phyloP scores from a whole-genome alignment of 2,329 filamentous ascomycete species.

The Stemphylium lycopersici region DNA sequence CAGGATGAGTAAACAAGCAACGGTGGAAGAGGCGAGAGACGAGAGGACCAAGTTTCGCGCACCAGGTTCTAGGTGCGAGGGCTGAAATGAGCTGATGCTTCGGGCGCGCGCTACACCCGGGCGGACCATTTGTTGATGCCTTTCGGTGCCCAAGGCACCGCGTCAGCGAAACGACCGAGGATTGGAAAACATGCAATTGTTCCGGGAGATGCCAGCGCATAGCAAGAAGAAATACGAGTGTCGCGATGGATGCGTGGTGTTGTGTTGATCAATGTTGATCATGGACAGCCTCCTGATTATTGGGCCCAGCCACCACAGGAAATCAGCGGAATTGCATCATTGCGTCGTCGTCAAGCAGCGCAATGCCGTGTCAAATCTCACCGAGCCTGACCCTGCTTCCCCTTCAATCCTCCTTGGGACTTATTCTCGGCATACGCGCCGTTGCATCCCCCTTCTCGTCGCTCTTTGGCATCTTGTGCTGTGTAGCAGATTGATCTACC shows the following conservation, averaged over 20 bases:
- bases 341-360: conserved; percentile 22
- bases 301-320: conserved; percentile 36
- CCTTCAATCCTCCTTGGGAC: conserved; percentile 8
- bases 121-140: conserved; percentile 5
- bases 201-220: neutral
- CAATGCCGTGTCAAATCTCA: conserved; percentile 21
- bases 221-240: neutral
- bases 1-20: neutral
- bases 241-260: neutral
- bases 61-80: conserved; percentile 1
- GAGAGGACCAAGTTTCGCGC: neutral
- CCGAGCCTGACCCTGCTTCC: conserved; percentile 16
- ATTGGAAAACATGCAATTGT: neutral
- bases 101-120: conserved; percentile 4
- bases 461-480: conserved; percentile 10
- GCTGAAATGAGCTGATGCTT: conserved; percentile 1
- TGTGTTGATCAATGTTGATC: conserved; percentile 16
- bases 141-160: neutral
- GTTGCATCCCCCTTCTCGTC: conserved; percentile 4
- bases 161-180: neutral
- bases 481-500: conserved; percentile 14
- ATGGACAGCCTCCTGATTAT: conserved; percentile 33
- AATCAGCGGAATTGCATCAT: conserved; percentile 38
- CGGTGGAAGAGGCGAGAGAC: neutral
- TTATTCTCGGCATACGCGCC: conserved; percentile 2